Evolutionary conservation across 345 rosid species (phyloP).

Genomic region (Abelmoschus esculentus): DNA sequence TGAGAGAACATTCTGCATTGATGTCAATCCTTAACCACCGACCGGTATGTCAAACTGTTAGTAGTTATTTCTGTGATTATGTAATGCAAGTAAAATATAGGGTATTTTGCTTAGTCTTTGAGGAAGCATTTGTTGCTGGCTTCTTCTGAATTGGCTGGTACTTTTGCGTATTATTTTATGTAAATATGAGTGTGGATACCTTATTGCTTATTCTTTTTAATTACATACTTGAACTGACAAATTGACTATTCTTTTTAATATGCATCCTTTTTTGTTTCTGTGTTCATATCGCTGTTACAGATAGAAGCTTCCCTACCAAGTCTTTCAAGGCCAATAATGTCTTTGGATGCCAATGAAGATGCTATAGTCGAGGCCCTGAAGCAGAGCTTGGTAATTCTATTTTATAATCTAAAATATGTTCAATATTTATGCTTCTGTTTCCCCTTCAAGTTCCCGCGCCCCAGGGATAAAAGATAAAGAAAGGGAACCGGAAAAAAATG

Average conservation of each 20-base stretch:
- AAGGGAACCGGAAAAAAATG: neutral
- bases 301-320: slow-evolving; percentile 90
- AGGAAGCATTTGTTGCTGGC: neutral
- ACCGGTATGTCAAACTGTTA: slow-evolving; percentile 46
- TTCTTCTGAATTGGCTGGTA: slow-evolving; percentile 2
- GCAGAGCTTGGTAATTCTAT: slow-evolving; percentile 72
- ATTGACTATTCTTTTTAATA: neutral
- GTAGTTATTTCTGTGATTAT: neutral
- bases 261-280: neutral
- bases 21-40: slow-evolving; percentile 88
- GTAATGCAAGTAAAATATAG: neutral
- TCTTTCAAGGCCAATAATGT: slow-evolving; percentile 88
- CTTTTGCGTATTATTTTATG: neutral
- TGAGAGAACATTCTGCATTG: slow-evolving; percentile 67
- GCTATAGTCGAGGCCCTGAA: slow-evolving; percentile 86
- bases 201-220: neutral
- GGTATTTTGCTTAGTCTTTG: neutral
- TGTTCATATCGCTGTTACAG: slow-evolving; percentile 32
- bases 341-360: slow-evolving; percentile 95
- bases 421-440: neutral
- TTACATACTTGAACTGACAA: neutral
- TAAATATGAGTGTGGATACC: neutral
- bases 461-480: neutral
- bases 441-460: neutral
- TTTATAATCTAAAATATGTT: slow-evolving; percentile 3